Conservation (phyloP, 768 basidiomycete genomes). For the Boletus vinaceobasis region DNA sequence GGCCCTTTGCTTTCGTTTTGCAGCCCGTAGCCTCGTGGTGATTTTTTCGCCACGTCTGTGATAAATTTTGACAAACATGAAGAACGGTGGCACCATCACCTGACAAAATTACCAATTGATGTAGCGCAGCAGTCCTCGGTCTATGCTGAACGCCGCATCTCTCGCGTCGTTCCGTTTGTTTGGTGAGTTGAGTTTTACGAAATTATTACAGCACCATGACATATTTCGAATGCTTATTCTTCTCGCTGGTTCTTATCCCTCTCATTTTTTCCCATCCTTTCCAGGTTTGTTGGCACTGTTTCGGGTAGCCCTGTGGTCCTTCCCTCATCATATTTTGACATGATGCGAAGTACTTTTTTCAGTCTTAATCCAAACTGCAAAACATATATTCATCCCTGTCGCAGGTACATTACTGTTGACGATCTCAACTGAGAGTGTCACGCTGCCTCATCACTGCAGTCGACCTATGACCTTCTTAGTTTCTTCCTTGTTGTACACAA, state of each 20-base stretch:
- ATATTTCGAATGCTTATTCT: slow-evolving; percentile 9
- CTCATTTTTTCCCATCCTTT: slow-evolving; percentile 3
- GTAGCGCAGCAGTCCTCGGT: slow-evolving; percentile 11
- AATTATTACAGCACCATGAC: slow-evolving; percentile 30
- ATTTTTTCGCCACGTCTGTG: slow-evolving; percentile 5
- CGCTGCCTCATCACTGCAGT: slow-evolving; percentile 3
- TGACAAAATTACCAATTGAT: slow-evolving; percentile 20
- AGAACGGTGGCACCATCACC: slow-evolving; percentile 2
- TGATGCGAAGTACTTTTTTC: background rate
- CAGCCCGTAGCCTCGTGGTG: background rate
- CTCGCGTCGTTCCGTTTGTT: slow-evolving; percentile 16
- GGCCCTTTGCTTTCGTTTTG: background rate
- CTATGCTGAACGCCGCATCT: slow-evolving; percentile 10
- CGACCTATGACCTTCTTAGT: slow-evolving; percentile 1
- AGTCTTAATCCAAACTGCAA: slow-evolving; percentile 3
- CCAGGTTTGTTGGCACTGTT: background rate
- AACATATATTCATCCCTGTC: slow-evolving; percentile 7
- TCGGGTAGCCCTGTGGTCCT: background rate
- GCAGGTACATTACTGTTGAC: slow-evolving; percentile 18
- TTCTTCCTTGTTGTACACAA: slow-evolving; percentile 20
- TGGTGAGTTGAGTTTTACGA: slow-evolving; percentile 30
- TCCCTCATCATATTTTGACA: background rate
- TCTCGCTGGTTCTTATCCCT: slow-evolving; percentile 12
- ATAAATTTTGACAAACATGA: slow-evolving; percentile 7
- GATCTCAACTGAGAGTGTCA: slow-evolving; percentile 20